These are phyloP conservation scores for Mucor plumbeus DNA, from an alignment of 371 early-diverging fungal species.

Conservation along the genomic window DNA sequence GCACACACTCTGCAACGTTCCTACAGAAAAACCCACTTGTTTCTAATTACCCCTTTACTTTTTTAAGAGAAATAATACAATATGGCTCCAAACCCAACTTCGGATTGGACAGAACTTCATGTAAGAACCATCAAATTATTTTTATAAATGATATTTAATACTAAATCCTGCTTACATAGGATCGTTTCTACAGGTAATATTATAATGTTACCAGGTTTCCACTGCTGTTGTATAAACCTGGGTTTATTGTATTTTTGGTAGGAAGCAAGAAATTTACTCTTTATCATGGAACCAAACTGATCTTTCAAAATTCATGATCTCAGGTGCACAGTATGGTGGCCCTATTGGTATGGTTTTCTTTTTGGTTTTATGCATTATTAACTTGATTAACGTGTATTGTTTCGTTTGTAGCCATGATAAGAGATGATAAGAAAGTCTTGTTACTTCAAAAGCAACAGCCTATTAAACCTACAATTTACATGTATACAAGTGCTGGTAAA, in stretches of 20 bases:
- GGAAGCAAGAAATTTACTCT: conserved; percentile 81
- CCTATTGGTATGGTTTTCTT: conserved; percentile 75
- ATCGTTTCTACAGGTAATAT: conserved; percentile 55
- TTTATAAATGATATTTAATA: conserved; percentile 1
- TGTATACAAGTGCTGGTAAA: conserved; percentile 87
- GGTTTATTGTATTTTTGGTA: conserved; percentile 24
- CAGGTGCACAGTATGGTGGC: conserved; percentile 89
- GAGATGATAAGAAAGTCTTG: conserved; percentile 84
- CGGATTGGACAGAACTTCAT: conserved; percentile 59
- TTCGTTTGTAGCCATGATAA: conserved; percentile 74
- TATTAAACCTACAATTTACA: conserved; percentile 78
- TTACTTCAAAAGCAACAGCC: conserved; percentile 74
- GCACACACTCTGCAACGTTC: not conserved
- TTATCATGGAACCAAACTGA: conserved; percentile 89
- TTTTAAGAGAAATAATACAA: conserved; percentile 5
- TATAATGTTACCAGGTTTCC: not conserved
- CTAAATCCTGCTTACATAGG: conserved; percentile 25
- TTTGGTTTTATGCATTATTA: not conserved
- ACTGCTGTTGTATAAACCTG: not conserved
- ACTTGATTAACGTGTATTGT: not conserved
- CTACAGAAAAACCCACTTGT: not conserved
- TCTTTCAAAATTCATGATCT: conserved; percentile 80
- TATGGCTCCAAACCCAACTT: conserved; percentile 61
- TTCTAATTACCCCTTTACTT: conserved; percentile 3
- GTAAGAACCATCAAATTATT: conserved; percentile 26